Percentiles rank a stretch among this genome's conserved stretches.
These are phyloP conservation scores for Ailanthus altissimus DNA, from an alignment of 345 rosid genomes.

Conservation along the genomic window DNA sequence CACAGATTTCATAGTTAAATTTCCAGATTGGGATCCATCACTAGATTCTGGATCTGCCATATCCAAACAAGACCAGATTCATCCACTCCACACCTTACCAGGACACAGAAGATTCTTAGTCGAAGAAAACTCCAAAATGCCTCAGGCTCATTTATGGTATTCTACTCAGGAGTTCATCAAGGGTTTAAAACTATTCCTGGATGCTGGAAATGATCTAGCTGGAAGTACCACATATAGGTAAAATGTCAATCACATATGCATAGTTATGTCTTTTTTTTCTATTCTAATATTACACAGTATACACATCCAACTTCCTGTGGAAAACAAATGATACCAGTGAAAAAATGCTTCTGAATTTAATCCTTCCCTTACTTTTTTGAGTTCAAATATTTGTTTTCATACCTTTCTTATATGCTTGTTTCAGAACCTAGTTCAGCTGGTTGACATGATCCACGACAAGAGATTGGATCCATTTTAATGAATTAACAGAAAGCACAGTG, in stretches of 20 bases:
- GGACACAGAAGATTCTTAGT: slow-evolving; percentile 59
- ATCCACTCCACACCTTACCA: slow-evolving; percentile 24
- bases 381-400: neutral
- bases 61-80: slow-evolving; percentile 36
- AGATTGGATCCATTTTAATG: too few species aligned
- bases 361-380: neutral
- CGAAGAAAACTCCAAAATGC: slow-evolving; percentile 48
- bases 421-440: neutral
- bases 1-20: slow-evolving; percentile 83
- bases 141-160: slow-evolving; percentile 89
- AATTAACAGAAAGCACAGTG: too few species aligned
- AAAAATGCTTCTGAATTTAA: neutral
- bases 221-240: slow-evolving; percentile 85
- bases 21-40: slow-evolving; percentile 93
- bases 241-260: slow-evolving; percentile 6
- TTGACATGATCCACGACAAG: too few species aligned
- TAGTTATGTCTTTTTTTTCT: neutral
- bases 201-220: slow-evolving; percentile 60
- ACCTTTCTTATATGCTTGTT: neutral
- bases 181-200: slow-evolving; percentile 68
- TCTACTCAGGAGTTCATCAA: slow-evolving; percentile 52
- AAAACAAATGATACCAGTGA: neutral
- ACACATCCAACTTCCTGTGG: neutral
- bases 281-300: neutral
- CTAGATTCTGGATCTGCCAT: slow-evolving; percentile 27